Conservation (phyloP, 1,284 basidiomycete species). For the Ustilago cynodontis region DNA sequence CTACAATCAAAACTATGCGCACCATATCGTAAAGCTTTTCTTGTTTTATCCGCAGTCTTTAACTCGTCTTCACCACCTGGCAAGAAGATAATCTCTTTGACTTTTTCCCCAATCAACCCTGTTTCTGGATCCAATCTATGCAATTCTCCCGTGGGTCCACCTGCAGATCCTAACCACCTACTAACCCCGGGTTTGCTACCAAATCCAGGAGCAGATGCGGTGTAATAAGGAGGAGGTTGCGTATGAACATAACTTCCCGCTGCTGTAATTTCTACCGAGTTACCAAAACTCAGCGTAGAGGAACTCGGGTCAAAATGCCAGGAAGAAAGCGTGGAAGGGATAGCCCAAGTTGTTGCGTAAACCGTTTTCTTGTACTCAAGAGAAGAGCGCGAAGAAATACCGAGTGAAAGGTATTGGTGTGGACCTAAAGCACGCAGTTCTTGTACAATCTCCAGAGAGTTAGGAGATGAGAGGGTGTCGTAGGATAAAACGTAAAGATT, state of each 20-base stretch:
- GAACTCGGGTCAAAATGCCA: slow-evolving; percentile 44
- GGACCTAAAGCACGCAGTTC: slow-evolving; percentile 44
- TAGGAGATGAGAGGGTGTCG: slow-evolving; percentile 29
- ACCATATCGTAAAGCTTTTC: slow-evolving; percentile 57
- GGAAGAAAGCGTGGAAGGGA: slow-evolving; percentile 33
- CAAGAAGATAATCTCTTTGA: slow-evolving; percentile 58
- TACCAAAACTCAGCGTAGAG: slow-evolving; percentile 15
- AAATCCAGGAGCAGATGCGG: slow-evolving; percentile 48
- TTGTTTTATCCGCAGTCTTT: slow-evolving; percentile 50
- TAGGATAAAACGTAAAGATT: slow-evolving; percentile 55
- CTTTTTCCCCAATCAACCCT: slow-evolving; percentile 41
- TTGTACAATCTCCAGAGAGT: slow-evolving; percentile 29
- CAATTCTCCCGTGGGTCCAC: slow-evolving; percentile 65
- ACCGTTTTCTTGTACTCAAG: slow-evolving; percentile 19
- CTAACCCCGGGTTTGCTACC: slow-evolving; percentile 26
- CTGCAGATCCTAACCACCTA: slow-evolving; percentile 52
- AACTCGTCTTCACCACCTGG: slow-evolving; percentile 32
- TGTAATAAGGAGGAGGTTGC: slow-evolving; percentile 46
- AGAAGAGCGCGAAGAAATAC: neutral
- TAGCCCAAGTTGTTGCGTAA: slow-evolving; percentile 64
- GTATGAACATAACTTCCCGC: slow-evolving; percentile 63
- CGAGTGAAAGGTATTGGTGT: slow-evolving; percentile 58
- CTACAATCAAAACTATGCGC: slow-evolving; percentile 57
- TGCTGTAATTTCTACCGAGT: slow-evolving; percentile 36
- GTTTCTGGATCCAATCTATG: slow-evolving; percentile 42